Conservation (phyloP, 371 early-diverging fungal species). For the Encephalitozoon cuniculi region DNA sequence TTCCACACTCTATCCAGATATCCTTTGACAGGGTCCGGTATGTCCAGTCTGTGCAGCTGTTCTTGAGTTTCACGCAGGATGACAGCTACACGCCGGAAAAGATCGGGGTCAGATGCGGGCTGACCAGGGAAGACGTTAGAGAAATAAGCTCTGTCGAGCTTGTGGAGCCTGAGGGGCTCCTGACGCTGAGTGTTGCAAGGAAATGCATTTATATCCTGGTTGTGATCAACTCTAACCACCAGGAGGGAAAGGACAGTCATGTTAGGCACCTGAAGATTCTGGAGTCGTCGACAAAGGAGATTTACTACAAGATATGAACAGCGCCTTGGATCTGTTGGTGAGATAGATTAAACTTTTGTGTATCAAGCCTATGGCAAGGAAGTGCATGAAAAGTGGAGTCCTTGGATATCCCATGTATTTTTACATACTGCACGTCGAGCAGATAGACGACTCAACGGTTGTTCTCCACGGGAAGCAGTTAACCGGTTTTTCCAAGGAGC, state of each 20-base stretch:
- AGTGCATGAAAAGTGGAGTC: neutral
- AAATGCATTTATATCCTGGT: constrained; percentile 67
- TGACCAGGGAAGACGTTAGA: constrained; percentile 65
- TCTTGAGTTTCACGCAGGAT: constrained; percentile 70
- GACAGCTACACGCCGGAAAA: constrained; percentile 79
- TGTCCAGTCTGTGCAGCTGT: constrained; percentile 66
- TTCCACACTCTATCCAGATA: constrained; percentile 59
- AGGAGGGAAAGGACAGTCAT: constrained; percentile 79
- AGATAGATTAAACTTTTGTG: neutral
- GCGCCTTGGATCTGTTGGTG: neutral
- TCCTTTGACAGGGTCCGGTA: constrained; percentile 44
- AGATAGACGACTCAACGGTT: constrained; percentile 21
- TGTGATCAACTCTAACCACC: constrained; percentile 71
- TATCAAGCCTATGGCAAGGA: neutral
- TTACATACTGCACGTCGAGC: constrained; percentile 40
- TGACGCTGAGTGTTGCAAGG: constrained; percentile 63
- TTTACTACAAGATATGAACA: constrained; percentile 7
- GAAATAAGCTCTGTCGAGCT: constrained; percentile 62
- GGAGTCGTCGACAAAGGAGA: constrained; percentile 27
- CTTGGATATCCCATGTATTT: constrained; percentile 50
- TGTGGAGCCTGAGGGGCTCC: constrained; percentile 68
- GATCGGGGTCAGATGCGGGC: constrained; percentile 68
- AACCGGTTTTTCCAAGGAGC: neutral
- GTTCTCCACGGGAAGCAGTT: constrained; percentile 32
- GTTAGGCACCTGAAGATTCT: constrained; percentile 68